These are phyloP conservation scores for Cryomyces antarcticus DNA, from an alignment of 495 filamentous ascomycete species.

Conservation along the genomic window DNA sequence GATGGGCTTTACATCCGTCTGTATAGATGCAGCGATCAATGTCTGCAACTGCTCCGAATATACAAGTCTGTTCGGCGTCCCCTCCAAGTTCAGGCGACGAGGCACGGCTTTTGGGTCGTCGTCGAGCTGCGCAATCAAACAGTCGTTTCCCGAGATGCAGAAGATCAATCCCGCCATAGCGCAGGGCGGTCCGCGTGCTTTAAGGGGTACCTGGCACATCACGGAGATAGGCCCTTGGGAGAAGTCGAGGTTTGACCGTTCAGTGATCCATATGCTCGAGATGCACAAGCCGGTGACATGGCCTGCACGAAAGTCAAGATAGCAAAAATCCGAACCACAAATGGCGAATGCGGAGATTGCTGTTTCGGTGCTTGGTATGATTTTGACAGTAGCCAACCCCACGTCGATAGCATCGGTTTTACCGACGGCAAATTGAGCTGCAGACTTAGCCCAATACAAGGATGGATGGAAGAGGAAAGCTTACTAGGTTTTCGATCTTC, in stretches of 20 bases:
- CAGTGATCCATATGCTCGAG: conserved; percentile 13
- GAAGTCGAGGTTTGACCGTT: conserved; percentile 5
- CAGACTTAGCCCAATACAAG: not conserved
- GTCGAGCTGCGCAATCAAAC: conserved; percentile 31
- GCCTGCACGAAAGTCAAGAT: not conserved
- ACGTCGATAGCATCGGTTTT: not conserved
- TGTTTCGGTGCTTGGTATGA: conserved; percentile 1
- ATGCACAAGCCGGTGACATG: conserved; percentile 4
- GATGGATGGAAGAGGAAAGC: not conserved
- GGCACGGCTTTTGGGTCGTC: conserved; percentile 27
- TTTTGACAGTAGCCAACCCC: conserved; percentile 4
- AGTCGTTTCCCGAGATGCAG: conserved; percentile 17
- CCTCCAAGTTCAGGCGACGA: conserved; percentile 23
- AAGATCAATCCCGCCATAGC: conserved; percentile 12
- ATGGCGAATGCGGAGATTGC: conserved; percentile 6
- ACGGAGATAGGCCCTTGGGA: conserved; percentile 8
- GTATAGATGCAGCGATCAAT: conserved; percentile 30
- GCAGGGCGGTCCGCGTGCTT: conserved; percentile 8
- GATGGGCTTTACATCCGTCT: conserved; percentile 9
- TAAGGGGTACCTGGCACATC: conserved; percentile 4
- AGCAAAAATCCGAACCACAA: conserved; percentile 8
- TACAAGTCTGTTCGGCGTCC: conserved; percentile 29
- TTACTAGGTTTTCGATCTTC: not conserved
- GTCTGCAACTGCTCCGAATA: conserved; percentile 30
- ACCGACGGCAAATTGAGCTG: not conserved